Evolutionary conservation across 306 rosid species (phyloP), one percentile per base, ranked within the genome.

Genomic region (Gastrolobium bilobum): DNA sequence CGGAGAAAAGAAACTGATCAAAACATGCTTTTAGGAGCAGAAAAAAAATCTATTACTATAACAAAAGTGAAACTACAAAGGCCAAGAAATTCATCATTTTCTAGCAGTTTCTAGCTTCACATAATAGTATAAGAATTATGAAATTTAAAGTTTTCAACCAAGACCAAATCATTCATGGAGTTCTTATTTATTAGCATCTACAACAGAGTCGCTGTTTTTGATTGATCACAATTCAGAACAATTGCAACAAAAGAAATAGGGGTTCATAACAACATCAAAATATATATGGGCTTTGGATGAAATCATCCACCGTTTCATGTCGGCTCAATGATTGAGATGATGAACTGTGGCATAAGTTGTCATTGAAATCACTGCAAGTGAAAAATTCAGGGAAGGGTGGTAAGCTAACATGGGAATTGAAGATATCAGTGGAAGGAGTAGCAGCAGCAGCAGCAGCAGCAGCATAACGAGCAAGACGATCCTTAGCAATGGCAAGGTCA

Each of bases 401-500:
- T 77, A 84, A 79, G 33, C 57, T 73, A 64, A 72, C 82, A 46
- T 75, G 80, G 37, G 66, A 46, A 76, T 85, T 80, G 60, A 81
- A 67, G 46, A 70, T 34, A 59, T 74, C 48, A 68, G 84, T 5
- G 54, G 67, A 53, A 81, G 74, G 9, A 20, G 26, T 20, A 20
- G 26, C 1, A 20, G 73, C 33, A 56, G 73, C 59, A 4, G 76
- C 57, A 46, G 87, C 26, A 34, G 75, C 68, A 30, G 85, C 73
- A 5, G 89, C 85, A 46, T 79, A 82, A 40, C 78, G 85, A 63
- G 97, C 92, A 5, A 95, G 97, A 39, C 97, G 95, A n/a, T 95
- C 93, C 77, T 86, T 88, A 2, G 97, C 98, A 40, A 92, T n/a
- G 15, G 93, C 92, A 7, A 91, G 74, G 44, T 95, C 99, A 30